Evolutionary conservation across 2,329 filamentous ascomycete species (phyloP).

Genomic region (Geosmithia morbida): DNA sequence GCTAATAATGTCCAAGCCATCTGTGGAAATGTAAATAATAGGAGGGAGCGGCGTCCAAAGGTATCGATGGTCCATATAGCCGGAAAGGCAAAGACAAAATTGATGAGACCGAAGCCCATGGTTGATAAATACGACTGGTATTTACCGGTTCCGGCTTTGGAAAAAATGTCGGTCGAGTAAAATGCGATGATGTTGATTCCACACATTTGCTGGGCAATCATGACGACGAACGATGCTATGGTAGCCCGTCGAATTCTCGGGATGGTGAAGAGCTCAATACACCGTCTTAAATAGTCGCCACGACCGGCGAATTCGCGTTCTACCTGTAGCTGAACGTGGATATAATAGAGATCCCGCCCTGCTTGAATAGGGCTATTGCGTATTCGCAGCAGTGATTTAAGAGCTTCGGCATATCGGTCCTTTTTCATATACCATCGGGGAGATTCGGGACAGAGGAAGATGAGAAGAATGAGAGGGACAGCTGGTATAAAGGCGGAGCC

Average conservation of each 20-base stretch:
- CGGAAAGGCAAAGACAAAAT: conserved; percentile 36
- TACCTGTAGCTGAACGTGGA: conserved; percentile 25
- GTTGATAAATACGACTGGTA: conserved; percentile 30
- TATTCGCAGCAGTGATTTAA: conserved; percentile 37
- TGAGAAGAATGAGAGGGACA: conserved; percentile 38
- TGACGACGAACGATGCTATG: conserved; percentile 13
- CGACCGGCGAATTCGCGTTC: conserved; percentile 18
- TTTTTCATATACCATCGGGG: conserved; percentile 55
- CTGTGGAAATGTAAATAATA: conserved; percentile 15
- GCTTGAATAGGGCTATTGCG: conserved; percentile 45
- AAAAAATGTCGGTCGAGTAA: conserved; percentile 34
- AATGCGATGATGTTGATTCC: conserved; percentile 29
- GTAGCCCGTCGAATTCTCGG: conserved; percentile 29
- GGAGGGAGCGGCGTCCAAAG: conserved; percentile 31
- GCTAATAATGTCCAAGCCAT: conserved; percentile 11
- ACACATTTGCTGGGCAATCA: conserved; percentile 16
- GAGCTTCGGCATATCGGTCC: conserved; percentile 36
- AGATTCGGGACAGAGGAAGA: conserved; percentile 50
- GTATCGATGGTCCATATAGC: conserved; percentile 39
- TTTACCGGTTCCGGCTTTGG: conserved; percentile 25
- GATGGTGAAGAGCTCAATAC: conserved; percentile 31
- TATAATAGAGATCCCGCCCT: conserved; percentile 48
- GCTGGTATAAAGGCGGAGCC: conserved; percentile 46
- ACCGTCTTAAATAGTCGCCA: conserved; percentile 16
- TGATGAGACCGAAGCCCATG: conserved; percentile 37